Evolutionary conservation across 2,329 filamentous ascomycete species (phyloP).

Genomic region (Harringtonia aguacate): DNA sequence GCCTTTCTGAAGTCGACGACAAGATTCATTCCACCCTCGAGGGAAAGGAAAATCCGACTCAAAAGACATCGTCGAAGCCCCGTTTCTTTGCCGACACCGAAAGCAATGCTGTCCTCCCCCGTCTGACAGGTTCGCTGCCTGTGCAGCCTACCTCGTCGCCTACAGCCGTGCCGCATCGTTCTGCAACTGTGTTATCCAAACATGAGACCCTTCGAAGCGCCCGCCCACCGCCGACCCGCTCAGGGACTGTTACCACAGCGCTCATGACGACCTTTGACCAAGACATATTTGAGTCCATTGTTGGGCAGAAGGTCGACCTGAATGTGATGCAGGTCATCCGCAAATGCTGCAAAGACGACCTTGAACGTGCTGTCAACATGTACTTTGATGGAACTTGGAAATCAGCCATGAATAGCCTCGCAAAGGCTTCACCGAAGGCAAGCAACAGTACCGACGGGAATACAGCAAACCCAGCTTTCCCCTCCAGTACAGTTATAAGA

Average conservation of each 20-base stretch:
- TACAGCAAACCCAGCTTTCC: neutral
- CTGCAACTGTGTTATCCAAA: too few relatives aligned
- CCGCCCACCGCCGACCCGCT: neutral
- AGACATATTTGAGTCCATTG: slow-evolving; percentile 45
- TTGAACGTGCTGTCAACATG: slow-evolving; percentile 57
- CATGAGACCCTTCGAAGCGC: neutral
- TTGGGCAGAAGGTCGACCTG: slow-evolving; percentile 43
- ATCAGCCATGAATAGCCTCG: slow-evolving; percentile 8
- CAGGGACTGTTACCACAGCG: neutral
- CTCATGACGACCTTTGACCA: slow-evolving; percentile 38
- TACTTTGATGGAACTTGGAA: slow-evolving; percentile 60
- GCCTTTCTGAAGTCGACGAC: neutral
- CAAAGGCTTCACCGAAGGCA: neutral
- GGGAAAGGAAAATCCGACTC: slow-evolving; percentile 8
- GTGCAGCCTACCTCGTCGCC: neutral
- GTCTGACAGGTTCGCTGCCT: neutral
- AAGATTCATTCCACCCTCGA: neutral
- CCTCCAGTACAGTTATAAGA: too few relatives aligned
- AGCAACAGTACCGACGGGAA: too few relatives aligned
- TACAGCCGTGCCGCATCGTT: neutral
- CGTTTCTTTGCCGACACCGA: slow-evolving; percentile 26
- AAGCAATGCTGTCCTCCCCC: slow-evolving; percentile 15
- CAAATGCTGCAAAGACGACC: slow-evolving; percentile 43
- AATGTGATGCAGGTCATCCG: slow-evolving; percentile 39
- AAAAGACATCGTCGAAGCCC: slow-evolving; percentile 34